Conservation (phyloP, 768 basidiomycete genomes). For the Phylloporus sp. region DNA sequence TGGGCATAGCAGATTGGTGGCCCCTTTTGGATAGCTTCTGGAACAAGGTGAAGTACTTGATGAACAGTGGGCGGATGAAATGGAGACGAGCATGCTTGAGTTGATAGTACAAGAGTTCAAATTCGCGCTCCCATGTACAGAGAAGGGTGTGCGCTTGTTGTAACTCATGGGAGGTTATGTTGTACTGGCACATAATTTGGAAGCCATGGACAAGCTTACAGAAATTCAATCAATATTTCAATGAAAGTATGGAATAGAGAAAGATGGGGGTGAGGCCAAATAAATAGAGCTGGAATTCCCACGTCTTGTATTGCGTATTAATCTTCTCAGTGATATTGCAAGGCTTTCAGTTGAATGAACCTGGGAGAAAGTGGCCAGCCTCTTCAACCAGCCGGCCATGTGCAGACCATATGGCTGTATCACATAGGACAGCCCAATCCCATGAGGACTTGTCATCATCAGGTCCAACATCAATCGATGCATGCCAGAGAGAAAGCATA, state of each 20-base stretch:
- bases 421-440: not conserved
- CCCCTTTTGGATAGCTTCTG: slow-evolving; percentile 20
- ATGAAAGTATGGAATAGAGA: slow-evolving; percentile 12
- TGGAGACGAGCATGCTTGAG: slow-evolving; percentile 22
- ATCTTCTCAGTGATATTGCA: slow-evolving; percentile 24
- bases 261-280: slow-evolving; percentile 17
- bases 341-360: slow-evolving; percentile 20
- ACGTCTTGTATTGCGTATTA: slow-evolving; percentile 27
- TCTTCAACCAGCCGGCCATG: not conserved
- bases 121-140: slow-evolving; percentile 23
- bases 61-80: slow-evolving; percentile 28
- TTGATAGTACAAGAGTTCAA: slow-evolving; percentile 28
- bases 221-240: slow-evolving; percentile 14
- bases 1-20: slow-evolving; percentile 24
- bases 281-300: slow-evolving; percentile 20
- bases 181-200: slow-evolving; percentile 16
- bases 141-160: slow-evolving; percentile 6
- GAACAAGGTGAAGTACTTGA: slow-evolving; percentile 19
- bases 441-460: not conserved
- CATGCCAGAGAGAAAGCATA: not conserved
- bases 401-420: not conserved
- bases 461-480: not conserved
- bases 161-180: slow-evolving; percentile 6
- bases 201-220: slow-evolving; percentile 21
- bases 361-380: slow-evolving; percentile 11